Evolutionary conservation across 192 early-diverging fungal species (phyloP), one percentile per base, ranked within the genome.

Genomic region (Mortierella claussenii): DNA sequence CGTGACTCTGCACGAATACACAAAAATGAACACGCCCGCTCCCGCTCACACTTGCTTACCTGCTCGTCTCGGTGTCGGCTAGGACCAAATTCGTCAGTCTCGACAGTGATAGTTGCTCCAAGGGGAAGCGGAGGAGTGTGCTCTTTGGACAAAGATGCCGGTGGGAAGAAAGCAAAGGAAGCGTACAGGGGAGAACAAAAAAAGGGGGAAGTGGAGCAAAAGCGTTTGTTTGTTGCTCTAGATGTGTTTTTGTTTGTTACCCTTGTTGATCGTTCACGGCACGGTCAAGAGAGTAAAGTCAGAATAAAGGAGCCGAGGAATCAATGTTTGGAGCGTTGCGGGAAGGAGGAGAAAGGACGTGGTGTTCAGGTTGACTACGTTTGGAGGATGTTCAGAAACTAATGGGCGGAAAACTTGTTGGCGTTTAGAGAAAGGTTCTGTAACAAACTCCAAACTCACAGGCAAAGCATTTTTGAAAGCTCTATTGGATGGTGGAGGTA

Each of bases 301-400:
- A 32, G 50, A 53, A 42, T 24, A 42, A 55, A 55, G 18, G 33
- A 42, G 33, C 36, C 20, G 36, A 30, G 46, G 46, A 15, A 48
- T 21, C 21, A 21, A 23, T 48, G 11, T 13, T 20, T 48, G 8
- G 8, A 17, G 17, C 17, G 20, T n/a, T 26, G n/a, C n/a, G n/a
- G n/a, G n/a, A 27, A 8, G 37, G 11, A 21, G 37, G n/a, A 43
- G 54, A 36, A 37, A 32, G 30, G 40, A 30, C 21, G 23, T 18
- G 20, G 45, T 18, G 24, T 27, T 27, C 21, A 53, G 23, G 15
- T 75, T 75, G 70, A 75, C 70, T 75, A 75, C 70, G 70, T 75
- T 75, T 75, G 70, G 70, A 75, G 70, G 47, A 65, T 75, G 70
- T 75, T 74, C 62, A 75, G 70, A 75, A 75, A 66, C 70, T 75